These are phyloP conservation scores for Microsporum ferrugineum DNA, from an alignment of 2,329 filamentous ascomycete species.

Conservation along the genomic window DNA sequence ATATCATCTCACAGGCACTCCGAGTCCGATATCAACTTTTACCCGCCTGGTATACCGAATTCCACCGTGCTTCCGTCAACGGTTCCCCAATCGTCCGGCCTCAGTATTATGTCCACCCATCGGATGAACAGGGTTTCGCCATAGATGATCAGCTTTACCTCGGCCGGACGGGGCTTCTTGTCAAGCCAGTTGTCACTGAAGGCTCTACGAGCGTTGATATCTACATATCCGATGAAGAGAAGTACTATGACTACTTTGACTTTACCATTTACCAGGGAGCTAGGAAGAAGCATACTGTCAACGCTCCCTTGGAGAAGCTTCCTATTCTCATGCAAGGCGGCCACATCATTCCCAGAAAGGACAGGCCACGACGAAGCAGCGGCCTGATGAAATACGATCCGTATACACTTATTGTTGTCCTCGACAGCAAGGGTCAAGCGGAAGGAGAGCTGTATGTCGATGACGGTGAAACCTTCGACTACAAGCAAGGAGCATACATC, in stretches of 20 bases:
- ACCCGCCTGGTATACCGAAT: slow-evolving; percentile 93
- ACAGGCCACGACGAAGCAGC: slow-evolving; percentile 72
- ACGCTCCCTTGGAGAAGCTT: slow-evolving; percentile 72
- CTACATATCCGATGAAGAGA: slow-evolving; percentile 77
- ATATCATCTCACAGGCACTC: slow-evolving; percentile 76
- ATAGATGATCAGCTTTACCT: slow-evolving; percentile 92
- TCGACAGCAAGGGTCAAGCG: slow-evolving; percentile 58
- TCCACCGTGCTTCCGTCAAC: slow-evolving; percentile 72
- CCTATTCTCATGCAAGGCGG: slow-evolving; percentile 88
- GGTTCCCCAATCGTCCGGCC: slow-evolving; percentile 82
- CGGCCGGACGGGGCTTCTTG: slow-evolving; percentile 77
- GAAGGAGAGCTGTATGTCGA: slow-evolving; percentile 80
- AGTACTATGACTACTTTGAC: slow-evolving; percentile 93
- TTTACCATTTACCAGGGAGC: slow-evolving; percentile 64
- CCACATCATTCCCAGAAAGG: slow-evolving; percentile 81
- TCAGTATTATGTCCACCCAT: slow-evolving; percentile 84
- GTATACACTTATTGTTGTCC: slow-evolving; percentile 74
- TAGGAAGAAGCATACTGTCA: slow-evolving; percentile 57
- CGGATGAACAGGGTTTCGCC: slow-evolving; percentile 73
- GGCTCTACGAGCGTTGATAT: slow-evolving; percentile 62
- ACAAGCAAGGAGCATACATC: slow-evolving; percentile 74
- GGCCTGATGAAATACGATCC: slow-evolving; percentile 89
- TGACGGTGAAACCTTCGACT: slow-evolving; percentile 87
- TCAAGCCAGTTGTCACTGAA: slow-evolving; percentile 76
- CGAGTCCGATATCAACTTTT: slow-evolving; percentile 80